Conservation (phyloP, 495 filamentous ascomycete genomes). For the Penicillium bialowiezense region DNA sequence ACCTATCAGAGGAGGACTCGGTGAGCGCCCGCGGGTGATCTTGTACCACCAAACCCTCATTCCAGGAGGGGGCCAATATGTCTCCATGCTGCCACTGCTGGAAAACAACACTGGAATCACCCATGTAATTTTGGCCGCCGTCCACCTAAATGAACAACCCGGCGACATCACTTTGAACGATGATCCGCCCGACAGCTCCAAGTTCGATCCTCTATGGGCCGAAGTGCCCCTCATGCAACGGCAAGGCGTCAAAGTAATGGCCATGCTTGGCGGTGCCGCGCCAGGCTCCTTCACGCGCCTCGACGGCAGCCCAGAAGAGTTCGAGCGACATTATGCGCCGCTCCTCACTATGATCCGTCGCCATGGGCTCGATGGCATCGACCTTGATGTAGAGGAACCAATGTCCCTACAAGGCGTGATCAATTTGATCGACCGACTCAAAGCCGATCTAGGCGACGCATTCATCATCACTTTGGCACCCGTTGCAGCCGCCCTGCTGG, state of each 20-base stretch:
- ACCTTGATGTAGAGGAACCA: constrained; percentile 79
- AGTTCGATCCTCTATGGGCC: constrained; percentile 62
- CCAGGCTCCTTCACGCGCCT: constrained; percentile 65
- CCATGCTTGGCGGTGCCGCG: constrained; percentile 82
- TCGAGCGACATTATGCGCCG: constrained; percentile 66
- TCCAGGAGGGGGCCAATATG: constrained; percentile 50
- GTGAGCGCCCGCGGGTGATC: constrained; percentile 49
- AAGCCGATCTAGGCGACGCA: constrained; percentile 62
- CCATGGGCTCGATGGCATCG: constrained; percentile 65
- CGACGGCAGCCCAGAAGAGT: constrained; percentile 53
- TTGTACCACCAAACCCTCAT: constrained; percentile 72
- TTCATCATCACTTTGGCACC: constrained; percentile 80
- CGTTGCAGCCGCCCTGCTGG: constrained; percentile 67
- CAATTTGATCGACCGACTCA: constrained; percentile 68
- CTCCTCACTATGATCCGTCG: constrained; percentile 57
- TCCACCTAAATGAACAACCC: constrained; percentile 69
- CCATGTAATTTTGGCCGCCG: constrained; percentile 74
- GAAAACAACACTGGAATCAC: constrained; percentile 58
- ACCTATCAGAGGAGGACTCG: constrained; percentile 24
- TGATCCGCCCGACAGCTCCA: constrained; percentile 57
- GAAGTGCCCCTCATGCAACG: constrained; percentile 64
- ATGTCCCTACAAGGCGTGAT: constrained; percentile 70
- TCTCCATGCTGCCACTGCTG: constrained; percentile 70
- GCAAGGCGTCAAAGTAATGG: constrained; percentile 67
- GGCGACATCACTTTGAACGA: constrained; percentile 70